phyloP scores from a whole-genome alignment of 1,284 basidiomycete species.

The Quambalaria eucalypti region DNA sequence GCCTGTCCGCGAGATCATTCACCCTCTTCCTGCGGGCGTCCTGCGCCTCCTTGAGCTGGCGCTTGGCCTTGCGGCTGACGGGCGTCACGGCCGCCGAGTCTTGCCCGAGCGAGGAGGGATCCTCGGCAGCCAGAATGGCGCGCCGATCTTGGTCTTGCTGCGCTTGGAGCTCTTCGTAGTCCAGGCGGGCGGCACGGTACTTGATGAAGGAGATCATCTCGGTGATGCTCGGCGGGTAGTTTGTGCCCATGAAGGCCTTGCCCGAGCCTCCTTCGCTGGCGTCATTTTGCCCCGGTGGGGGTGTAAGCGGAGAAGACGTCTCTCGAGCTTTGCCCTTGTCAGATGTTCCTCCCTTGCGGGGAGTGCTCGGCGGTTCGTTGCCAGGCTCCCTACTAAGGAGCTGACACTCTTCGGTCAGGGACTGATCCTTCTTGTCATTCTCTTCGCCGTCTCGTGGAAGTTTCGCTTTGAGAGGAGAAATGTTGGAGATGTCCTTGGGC shows the following conservation, averaged over 20 bases:
- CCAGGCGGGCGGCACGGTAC: conserved; percentile 14
- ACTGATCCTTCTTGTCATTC: not conserved
- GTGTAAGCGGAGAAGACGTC: no score
- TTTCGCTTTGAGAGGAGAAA: conserved; percentile 1
- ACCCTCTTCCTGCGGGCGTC: conserved; percentile 16
- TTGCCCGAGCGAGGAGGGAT: not conserved
- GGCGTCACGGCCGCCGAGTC: conserved; percentile 7
- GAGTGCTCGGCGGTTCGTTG: not conserved
- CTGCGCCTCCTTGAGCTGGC: conserved; percentile 19
- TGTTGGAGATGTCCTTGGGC: not conserved
- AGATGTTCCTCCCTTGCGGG: not conserved
- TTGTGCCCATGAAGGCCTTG: conserved; percentile 23
- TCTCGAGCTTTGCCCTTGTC: not conserved
- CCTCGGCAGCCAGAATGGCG: conserved; percentile 5
- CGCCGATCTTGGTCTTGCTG: conserved; percentile 16
- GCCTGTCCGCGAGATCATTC: conserved; percentile 12
- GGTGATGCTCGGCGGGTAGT: conserved; percentile 15
- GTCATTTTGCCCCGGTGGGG: not conserved
- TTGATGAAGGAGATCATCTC: conserved; percentile 11
- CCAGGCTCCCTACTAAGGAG: conserved; percentile 1
- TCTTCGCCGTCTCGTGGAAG: not conserved
- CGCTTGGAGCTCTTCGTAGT: conserved; percentile 18
- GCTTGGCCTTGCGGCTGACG: conserved; percentile 17
- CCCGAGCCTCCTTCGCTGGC: not conserved
- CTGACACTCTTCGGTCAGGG: not conserved